These are phyloP conservation scores for Scheffersomyces segobiensis DNA, from an alignment of 1,139 yeast genomes.

Conservation along the genomic window DNA sequence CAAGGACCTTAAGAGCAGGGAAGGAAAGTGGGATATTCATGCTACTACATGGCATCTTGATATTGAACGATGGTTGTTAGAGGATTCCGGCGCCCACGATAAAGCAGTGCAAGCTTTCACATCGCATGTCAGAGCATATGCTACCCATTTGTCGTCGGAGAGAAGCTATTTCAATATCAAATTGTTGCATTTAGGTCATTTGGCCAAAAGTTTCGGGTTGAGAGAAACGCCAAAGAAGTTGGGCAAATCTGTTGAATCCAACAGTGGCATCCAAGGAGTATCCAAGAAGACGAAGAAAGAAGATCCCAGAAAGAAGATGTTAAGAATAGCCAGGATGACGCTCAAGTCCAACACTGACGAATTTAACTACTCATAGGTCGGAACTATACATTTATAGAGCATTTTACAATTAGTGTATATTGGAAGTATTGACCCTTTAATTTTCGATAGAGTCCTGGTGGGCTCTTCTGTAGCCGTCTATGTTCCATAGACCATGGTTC, in stretches of 20 bases:
- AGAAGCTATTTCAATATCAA: constrained; percentile 78
- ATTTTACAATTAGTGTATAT: background rate
- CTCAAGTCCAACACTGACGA: constrained; percentile 65
- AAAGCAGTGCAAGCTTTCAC: constrained; percentile 76
- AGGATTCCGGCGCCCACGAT: constrained; percentile 59
- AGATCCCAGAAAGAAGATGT: constrained; percentile 69
- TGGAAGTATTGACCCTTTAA: background rate
- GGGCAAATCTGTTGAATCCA: constrained; percentile 40
- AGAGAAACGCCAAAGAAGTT: constrained; percentile 90
- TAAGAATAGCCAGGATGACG: constrained; percentile 74
- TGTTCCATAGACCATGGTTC: constrained; percentile 72
- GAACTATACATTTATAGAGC: background rate
- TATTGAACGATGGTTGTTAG: constrained; percentile 84
- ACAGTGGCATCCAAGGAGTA: constrained; percentile 19
- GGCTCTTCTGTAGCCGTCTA: constrained; percentile 14
- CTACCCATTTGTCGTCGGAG: constrained; percentile 89
- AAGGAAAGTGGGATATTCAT: constrained; percentile 80
- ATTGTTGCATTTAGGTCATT: constrained; percentile 85
- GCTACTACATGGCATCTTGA: constrained; percentile 97
- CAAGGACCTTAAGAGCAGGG: constrained; percentile 32
- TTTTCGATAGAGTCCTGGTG: background rate
- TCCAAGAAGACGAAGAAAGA: constrained; percentile 48
- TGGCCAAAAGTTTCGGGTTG: constrained; percentile 91
- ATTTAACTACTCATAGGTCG: constrained; percentile 55
- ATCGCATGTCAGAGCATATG: constrained; percentile 90